Percentiles rank a stretch among this genome's conserved stretches.
Conservation (phyloP, 139 green algal species). For the Astrephomene gubernaculifera region DNA sequence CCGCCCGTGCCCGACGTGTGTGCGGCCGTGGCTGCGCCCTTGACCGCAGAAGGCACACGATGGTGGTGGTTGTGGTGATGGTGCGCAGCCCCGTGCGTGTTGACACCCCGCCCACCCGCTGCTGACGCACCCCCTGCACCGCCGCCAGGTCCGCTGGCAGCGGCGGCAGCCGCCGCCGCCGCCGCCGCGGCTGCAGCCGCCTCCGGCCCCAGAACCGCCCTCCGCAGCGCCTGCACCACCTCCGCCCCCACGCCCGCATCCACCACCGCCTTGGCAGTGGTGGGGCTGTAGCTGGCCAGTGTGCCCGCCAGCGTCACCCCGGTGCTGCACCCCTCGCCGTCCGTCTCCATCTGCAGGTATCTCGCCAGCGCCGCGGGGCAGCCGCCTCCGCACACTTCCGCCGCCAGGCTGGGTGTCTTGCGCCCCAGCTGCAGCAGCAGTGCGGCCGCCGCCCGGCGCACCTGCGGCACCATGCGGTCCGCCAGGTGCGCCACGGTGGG, state of each 20-base stretch:
- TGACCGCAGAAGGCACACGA: too few species aligned
- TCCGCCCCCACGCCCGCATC: slow-evolving; percentile 40
- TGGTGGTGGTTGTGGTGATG: too few species aligned
- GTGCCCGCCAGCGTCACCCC: slow-evolving; percentile 39
- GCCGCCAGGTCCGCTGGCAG: too few species aligned
- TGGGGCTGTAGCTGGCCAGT: slow-evolving; percentile 50
- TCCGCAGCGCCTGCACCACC: slow-evolving; percentile 47
- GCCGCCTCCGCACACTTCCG: slow-evolving; percentile 38
- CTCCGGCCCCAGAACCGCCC: neutral
- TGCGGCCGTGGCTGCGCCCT: too few species aligned
- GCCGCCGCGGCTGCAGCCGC: neutral
- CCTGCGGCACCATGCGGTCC: slow-evolving; percentile 56
- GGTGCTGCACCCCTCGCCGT: slow-evolving; percentile 26
- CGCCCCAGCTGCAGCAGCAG: slow-evolving; percentile 61
- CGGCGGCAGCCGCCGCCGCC: neutral
- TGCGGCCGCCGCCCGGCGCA: slow-evolving; percentile 52
- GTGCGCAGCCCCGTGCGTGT: too few species aligned
- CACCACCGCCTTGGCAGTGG: slow-evolving; percentile 53
- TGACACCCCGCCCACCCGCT: too few species aligned
- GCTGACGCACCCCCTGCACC: too few species aligned
- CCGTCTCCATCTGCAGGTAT: slow-evolving; percentile 57
- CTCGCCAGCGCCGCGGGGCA: slow-evolving; percentile 42
- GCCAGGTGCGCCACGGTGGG: slow-evolving; percentile 47
- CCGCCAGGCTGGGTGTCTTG: slow-evolving; percentile 61
- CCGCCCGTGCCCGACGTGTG: neutral